Evolutionary conservation across 1,284 basidiomycete genomes (phyloP).

Genomic region (Cystobasidium pallidum): DNA sequence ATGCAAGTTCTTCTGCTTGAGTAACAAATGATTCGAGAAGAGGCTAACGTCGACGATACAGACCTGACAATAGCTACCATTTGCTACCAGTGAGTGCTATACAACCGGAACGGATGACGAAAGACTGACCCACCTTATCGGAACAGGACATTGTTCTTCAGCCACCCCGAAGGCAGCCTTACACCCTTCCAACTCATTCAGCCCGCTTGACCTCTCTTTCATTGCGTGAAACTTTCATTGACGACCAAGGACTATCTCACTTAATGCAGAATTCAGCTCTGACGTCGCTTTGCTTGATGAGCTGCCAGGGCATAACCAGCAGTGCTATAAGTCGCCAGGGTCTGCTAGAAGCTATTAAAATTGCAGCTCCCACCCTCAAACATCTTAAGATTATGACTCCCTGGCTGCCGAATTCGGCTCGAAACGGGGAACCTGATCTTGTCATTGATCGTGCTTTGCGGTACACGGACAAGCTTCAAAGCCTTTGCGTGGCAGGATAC

Average conservation of each 20-base stretch:
- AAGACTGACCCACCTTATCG: neutral
- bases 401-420: conserved; percentile 40
- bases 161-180: conserved; percentile 26
- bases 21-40: neutral
- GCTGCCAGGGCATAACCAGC: conserved; percentile 46
- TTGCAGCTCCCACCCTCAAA: conserved; percentile 23
- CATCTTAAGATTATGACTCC: conserved; percentile 43
- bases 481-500: conserved; percentile 37
- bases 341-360: conserved; percentile 25
- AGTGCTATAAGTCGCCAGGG: conserved; percentile 41
- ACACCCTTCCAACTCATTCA: conserved; percentile 29
- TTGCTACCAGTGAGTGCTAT: neutral
- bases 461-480: conserved; percentile 25
- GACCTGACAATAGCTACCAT: conserved; percentile 36
- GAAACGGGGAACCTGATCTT: conserved; percentile 27
- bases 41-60: neutral
- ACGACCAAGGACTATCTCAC: conserved; percentile 40
- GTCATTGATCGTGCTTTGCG: conserved; percentile 38
- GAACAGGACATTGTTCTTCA: conserved; percentile 36
- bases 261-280: conserved; percentile 26
- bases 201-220: conserved; percentile 35
- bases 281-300: conserved; percentile 40
- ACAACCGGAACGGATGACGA: neutral
- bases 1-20: neutral
- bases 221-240: conserved; percentile 44